A percentile compares a stretch with the other conserved stretches of the same genome.
These are phyloP conservation scores for Trichoderma koningii DNA, from an alignment of 2,329 filamentous ascomycete species.

Conservation along the genomic window DNA sequence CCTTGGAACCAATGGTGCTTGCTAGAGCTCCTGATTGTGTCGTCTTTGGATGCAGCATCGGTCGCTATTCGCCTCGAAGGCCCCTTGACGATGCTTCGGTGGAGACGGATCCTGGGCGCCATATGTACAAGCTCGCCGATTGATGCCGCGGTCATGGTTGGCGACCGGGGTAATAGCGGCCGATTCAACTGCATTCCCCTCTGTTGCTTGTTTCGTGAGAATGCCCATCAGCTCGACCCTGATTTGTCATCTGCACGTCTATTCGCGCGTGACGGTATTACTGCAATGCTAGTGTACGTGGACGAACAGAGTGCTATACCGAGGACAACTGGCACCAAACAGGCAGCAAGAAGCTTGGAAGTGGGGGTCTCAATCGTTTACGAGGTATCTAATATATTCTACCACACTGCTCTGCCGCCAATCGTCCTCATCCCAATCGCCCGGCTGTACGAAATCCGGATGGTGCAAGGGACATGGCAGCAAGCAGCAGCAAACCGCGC, in stretches of 20 bases:
- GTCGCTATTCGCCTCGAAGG: conserved; percentile 3
- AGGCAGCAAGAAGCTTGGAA: background rate
- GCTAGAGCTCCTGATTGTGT: background rate
- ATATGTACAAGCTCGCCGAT: background rate
- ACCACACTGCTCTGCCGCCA: background rate
- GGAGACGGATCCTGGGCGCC: background rate
- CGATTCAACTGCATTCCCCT: background rate
- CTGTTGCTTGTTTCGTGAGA: background rate
- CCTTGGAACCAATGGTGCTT: background rate
- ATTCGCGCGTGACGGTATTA: background rate
- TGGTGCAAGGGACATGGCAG: background rate
- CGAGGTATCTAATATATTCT: too few species aligned
- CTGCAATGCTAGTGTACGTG: too few species aligned
- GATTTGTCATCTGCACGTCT: background rate
- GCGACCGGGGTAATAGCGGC: conserved; percentile 7
- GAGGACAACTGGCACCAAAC: background rate
- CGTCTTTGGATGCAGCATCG: background rate
- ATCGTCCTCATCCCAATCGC: background rate
- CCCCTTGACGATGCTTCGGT: conserved; percentile 8
- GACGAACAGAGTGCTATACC: background rate
- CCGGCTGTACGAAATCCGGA: conserved; percentile 6
- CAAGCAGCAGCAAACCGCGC: conserved; percentile 1
- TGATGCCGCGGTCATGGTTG: conserved; percentile 6
- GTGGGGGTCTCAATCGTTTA: background rate
- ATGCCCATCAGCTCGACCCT: too few species aligned